Evolutionary conservation across 2,329 filamentous ascomycete species (phyloP), one percentile per base, ranked within the genome.

Genomic region (Alternaria conjuncta): DNA sequence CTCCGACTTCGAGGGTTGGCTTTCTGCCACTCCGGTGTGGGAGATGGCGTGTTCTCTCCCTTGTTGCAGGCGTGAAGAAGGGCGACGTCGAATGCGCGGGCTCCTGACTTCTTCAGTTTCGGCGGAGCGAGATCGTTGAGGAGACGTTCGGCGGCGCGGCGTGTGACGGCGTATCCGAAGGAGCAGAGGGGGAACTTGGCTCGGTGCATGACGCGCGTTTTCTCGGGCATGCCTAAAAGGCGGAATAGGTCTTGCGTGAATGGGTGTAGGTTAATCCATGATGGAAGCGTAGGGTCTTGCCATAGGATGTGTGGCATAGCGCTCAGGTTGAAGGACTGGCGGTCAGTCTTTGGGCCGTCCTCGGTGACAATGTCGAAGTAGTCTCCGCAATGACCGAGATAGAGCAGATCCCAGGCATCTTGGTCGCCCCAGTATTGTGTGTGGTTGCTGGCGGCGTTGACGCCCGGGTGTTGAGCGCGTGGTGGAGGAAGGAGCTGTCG

Each of bases 321-420:
- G 57, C 68, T 79, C 30, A 80, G 36, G 64, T 79, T 76, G 66
- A 73, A 75, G 6, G 63, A 68, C 5, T 70, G 67, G 45, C 60
- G 60, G 32, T 70, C 70, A 6, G 71, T 73, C 10, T 65, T 69
- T 5, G 69, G 70, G 6, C 78, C 78, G 30, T 77, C 61, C 67
- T 75, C 68, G 3, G 76, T 74, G 44, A 79, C 70, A n/a, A 70
- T 64, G 25, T 76, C 71, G 45, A 79, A 79, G 59, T 80, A 80
- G 71, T 83, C 82, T 60, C 81, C 81, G 70, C 82, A 83, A 63
- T 83, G 81, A 49, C 82, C 82, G 13, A 83, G 75, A 63, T 83
- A 83, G 26, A 83, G 74, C 12, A 83, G 65, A 41, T 83, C 82
- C 82, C 82, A 83, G 13, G 73, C 68, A 20, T 67, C 66, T 15